These are phyloP conservation scores for Leccinum boreale DNA, from an alignment of 768 basidiomycete species.

Conservation along the genomic window DNA sequence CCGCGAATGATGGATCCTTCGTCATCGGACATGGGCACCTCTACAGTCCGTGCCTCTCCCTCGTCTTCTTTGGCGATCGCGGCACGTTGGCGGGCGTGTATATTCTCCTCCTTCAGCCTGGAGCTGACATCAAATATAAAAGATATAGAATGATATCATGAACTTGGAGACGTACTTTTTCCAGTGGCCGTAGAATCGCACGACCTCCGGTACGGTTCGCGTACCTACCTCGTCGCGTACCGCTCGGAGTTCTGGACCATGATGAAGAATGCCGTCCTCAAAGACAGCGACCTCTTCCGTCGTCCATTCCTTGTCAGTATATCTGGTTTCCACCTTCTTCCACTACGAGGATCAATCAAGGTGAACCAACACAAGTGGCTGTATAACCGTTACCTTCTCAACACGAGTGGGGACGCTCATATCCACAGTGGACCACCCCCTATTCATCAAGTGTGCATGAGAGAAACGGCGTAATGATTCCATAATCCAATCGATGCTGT, in stretches of 20 bases:
- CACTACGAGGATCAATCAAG: slow-evolving; percentile 45
- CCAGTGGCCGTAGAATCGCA: slow-evolving; percentile 83
- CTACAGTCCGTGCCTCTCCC: slow-evolving; percentile 30
- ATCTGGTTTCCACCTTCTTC: slow-evolving; percentile 65
- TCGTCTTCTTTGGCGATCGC: slow-evolving; percentile 26
- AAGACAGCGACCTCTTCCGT: slow-evolving; percentile 69
- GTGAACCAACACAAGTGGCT: slow-evolving; percentile 7
- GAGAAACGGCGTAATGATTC: slow-evolving; percentile 73
- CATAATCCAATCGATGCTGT: slow-evolving; percentile 78
- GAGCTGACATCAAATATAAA: slow-evolving; percentile 37
- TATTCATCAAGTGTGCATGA: slow-evolving; percentile 56
- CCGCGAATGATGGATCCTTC: slow-evolving; percentile 72
- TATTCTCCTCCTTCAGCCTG: slow-evolving; percentile 69
- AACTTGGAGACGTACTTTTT: slow-evolving; percentile 55
- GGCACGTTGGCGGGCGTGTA: slow-evolving; percentile 41
- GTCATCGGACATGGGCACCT: slow-evolving; percentile 49
- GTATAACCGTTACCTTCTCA: slow-evolving; percentile 56
- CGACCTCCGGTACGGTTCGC: slow-evolving; percentile 70
- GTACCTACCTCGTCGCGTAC: slow-evolving; percentile 73
- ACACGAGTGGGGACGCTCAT: slow-evolving; percentile 55
- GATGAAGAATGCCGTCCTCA: slow-evolving; percentile 67
- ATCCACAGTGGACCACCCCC: slow-evolving; percentile 57
- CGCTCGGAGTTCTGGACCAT: slow-evolving; percentile 77
- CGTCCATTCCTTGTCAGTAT: slow-evolving; percentile 69
- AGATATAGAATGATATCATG: slow-evolving; percentile 2